Evolutionary conservation across 164 flowering plant species (phyloP).

Genomic region (Cinnamomum micranthum): DNA sequence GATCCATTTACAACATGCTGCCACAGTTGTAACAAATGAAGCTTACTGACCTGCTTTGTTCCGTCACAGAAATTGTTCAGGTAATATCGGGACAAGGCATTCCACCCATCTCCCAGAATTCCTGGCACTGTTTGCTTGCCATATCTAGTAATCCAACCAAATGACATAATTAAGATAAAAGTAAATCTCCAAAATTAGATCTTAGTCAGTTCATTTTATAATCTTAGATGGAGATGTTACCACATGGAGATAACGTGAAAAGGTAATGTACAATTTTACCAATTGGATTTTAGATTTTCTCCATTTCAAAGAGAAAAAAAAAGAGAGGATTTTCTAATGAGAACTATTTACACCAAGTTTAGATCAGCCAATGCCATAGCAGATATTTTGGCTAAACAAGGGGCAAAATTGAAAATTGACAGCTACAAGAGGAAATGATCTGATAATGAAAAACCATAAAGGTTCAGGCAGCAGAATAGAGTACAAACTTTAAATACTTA

Average conservation of each 20-base stretch:
- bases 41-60: conserved; percentile 66
- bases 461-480: too few species aligned
- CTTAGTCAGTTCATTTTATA: not conserved
- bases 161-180: not conserved
- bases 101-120: conserved; percentile 66
- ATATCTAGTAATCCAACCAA: conserved; percentile 40
- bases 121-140: conserved; percentile 82
- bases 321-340: too few species aligned
- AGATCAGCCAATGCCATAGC: too few species aligned
- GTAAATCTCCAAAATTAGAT: not conserved
- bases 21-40: not conserved
- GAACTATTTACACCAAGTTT: too few species aligned
- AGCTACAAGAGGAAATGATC: not conserved
- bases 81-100: conserved; percentile 86
- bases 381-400: too few species aligned
- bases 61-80: conserved; percentile 91
- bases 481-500: too few species aligned
- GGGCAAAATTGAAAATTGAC: too few species aligned
- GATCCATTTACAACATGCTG: not conserved
- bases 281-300: too few species aligned
- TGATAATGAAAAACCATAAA: too few species aligned
- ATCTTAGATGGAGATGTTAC: not conserved
- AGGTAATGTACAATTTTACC: not conserved
- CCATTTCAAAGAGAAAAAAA: not conserved
- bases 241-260: not conserved